A percentile compares a stretch with the other conserved stretches of the same genome.
These are phyloP conservation scores for Alisma plantagoaquatica DNA, from an alignment of 106 monocot species.

Conservation along the genomic window DNA sequence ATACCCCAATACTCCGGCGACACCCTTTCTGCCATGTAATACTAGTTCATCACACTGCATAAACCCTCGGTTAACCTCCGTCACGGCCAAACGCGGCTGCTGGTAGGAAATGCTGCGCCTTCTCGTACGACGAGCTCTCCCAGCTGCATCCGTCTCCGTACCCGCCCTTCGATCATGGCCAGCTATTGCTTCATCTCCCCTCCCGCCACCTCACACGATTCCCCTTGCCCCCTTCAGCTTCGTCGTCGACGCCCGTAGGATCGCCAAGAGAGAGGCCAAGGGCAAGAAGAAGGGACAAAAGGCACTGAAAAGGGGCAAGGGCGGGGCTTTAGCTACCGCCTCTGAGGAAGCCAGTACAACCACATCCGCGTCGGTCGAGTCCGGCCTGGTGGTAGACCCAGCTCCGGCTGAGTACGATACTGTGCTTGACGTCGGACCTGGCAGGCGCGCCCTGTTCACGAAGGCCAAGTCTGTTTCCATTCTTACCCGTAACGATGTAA, in stretches of 20 bases:
- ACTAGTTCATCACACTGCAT: no score
- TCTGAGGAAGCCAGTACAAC: constrained; percentile 10
- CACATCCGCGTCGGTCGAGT: constrained; percentile 17
- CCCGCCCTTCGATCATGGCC: not conserved
- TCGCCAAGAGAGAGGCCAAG: constrained; percentile 34
- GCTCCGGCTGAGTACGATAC: constrained; percentile 51
- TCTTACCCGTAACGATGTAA: constrained; percentile 28
- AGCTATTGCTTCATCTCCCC: not conserved
- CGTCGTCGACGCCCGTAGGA: constrained; percentile 20
- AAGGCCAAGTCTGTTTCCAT: constrained; percentile 43
- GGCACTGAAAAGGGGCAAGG: constrained; percentile 12
- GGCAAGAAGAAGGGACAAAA: constrained; percentile 28
- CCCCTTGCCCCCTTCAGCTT: constrained; percentile 21
- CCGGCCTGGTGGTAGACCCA: constrained; percentile 71
- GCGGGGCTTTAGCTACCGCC: constrained; percentile 11
- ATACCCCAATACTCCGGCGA: no score
- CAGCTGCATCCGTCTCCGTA: constrained; percentile 5
- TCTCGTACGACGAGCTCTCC: constrained; percentile 26
- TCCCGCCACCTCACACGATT: constrained; percentile 7
- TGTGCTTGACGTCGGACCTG: constrained; percentile 69
- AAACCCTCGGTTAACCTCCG: not conserved
- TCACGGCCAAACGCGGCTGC: not conserved
- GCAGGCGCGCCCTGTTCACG: constrained; percentile 65
- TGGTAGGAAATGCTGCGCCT: constrained; percentile 19
- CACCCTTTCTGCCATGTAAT: no score